A percentile compares a stretch with the other conserved stretches of the same genome.
Conservation (phyloP, 140 eudicot genomes). For the Oenanthe javanica region DNA sequence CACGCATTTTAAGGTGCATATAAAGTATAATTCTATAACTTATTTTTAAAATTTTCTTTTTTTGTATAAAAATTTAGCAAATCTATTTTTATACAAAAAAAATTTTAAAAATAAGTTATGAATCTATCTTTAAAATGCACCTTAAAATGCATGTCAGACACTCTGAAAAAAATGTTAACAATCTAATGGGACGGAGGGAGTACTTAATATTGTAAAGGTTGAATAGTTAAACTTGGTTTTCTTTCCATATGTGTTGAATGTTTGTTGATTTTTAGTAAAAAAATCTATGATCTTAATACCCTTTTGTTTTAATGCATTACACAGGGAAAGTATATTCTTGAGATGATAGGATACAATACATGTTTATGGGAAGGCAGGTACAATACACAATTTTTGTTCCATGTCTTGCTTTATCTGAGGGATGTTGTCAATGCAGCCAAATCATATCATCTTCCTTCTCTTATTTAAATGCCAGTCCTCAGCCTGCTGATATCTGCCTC, state of each 20-base stretch:
- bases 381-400: slow-evolving; percentile 30
- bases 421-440: slow-evolving; percentile 16
- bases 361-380: slow-evolving; percentile 16
- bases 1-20: no score
- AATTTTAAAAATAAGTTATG: no score
- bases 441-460: slow-evolving; percentile 16
- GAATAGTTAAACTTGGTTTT: no score
- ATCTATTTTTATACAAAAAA: no score
- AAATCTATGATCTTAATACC: not conserved
- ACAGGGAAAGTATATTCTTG: not conserved
- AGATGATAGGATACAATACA: not conserved
- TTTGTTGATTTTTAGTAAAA: not conserved
- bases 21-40: no score
- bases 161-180: no score
- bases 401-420: slow-evolving; percentile 14
- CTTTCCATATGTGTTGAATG: not conserved
- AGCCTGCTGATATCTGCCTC: not conserved
- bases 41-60: no score
- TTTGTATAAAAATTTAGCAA: no score
- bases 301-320: not conserved
- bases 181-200: no score
- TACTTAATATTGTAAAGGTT: not conserved
- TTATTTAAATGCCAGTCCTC: slow-evolving; percentile 8
- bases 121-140: no score
- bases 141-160: no score